Base-by-base conservation (phyloP, 2,329 filamentous ascomycete genomes). In the Geosmithia morbida region DNA sequence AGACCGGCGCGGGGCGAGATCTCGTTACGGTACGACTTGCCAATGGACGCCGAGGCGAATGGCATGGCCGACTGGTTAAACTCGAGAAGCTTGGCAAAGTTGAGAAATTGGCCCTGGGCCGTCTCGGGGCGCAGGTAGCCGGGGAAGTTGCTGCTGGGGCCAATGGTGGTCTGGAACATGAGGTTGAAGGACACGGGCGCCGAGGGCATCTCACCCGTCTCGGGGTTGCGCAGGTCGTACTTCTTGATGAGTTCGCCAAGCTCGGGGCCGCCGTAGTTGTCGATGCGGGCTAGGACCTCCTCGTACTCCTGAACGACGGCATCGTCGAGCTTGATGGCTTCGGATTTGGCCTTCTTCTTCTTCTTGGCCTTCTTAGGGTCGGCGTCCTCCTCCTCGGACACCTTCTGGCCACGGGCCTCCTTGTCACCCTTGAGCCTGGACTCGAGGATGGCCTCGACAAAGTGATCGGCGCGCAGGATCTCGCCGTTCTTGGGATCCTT, bases 401-500 rank as follows among this genome's bases (percentile, higher is more conserved):
- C 69, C 62, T 83, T 85, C 59, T 88, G 71, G 56, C 89, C 89
- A 57, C 92, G 86, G 26, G 92, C 90, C 65, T 94, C 83, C 71
- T 92, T 92, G 70, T 97, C 81, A 47, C 87, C 88, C 66, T 89
- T 90, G 51, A 98, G 68, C 40, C 92, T 77, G 44, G 79, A 72
- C 71, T 96, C 89, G 46, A 98, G 78, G 39, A 96, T 81, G 57
- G 94, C 87, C 73, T 97, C 89, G 55, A 98, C 89, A 58, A 97
- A 79, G 70, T 98, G 92, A 62, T 98, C 92, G 49, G 92, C 88
- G 56, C 92, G 81, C 63, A 98, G 81, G 60, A 96, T 95, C 66
- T 98, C 92, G 62, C 92, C 92, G 58, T 84, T 95, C 75, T 94
- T 94, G 52, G 90, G 87, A 66, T 98, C 92, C 68, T 94, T 95